Evolutionary conservation across 305 asterid species (phyloP).

Genomic region (Fraxinus velutina): DNA sequence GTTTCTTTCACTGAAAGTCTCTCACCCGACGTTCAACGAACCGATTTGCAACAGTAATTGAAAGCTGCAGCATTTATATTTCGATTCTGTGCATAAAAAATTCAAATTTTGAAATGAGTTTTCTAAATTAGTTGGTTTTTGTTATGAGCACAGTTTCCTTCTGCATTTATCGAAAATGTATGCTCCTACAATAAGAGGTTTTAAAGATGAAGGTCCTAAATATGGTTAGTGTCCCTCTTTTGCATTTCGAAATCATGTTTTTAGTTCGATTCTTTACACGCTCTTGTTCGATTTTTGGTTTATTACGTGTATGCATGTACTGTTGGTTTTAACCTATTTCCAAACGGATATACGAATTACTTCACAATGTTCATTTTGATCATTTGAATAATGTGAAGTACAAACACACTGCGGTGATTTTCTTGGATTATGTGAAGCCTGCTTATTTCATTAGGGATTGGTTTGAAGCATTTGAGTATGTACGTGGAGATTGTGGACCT

Average conservation of each 20-base stretch:
- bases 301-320: background rate
- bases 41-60: background rate
- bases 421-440: no score
- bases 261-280: background rate
- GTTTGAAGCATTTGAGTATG: no score
- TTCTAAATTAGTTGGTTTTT: no score
- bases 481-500: no score
- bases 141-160: no score
- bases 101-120: background rate
- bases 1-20: background rate
- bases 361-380: background rate
- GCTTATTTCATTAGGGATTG: no score
- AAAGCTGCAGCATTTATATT: background rate
- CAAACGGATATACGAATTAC: no score
- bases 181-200: background rate
- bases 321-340: no score
- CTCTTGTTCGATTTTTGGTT: background rate
- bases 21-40: background rate
- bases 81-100: background rate
- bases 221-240: background rate
- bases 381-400: no score
- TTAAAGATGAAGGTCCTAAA: background rate
- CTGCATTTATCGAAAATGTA: background rate
- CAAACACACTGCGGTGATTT: no score
- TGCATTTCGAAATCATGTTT: background rate